Base-by-base conservation (phyloP, 345 rosid genomes). In the Psidium friedrichsthalianum region DNA sequence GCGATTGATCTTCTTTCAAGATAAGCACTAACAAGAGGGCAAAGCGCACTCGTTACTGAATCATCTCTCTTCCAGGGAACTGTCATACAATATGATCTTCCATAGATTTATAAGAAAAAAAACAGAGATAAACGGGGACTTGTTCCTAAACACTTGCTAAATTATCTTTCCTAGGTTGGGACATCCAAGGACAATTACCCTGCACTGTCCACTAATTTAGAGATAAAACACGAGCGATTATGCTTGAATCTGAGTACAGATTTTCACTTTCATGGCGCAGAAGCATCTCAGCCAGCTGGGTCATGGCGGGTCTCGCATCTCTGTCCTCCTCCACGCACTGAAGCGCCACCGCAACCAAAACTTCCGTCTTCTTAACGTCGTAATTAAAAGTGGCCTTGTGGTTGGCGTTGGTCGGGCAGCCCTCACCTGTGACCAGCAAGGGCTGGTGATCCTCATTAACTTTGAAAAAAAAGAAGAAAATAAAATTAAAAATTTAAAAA, bases 251-350 rank as follows among this genome's bases (percentile, higher is more conserved):
- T 9, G 22, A 61, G 16, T 61, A 61, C 6, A 61, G 22, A 61
- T 29, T 40, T 6, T 82, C 85, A 80, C 82, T 51, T 59, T 82
- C 84, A 74, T 24, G 32, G 9, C 64, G 59, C 25, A 86, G 29
- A 55, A 89, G 88, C 86, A 86, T 88, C 87, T 90, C 87, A 1
- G 86, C 87, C 3, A 90, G 89, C 21, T 87, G 78, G 49, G 87
- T 76, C 91, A 85, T 87, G 83, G 89, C 36, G 16, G 92, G 89
- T 83, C 91, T 87, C 3, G 53, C 56, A n/a, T 88, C 87, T 29
- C 44, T 74, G 61, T 88, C 89, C 36, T 89, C 90, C 49, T 85
- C 86, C 3, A 87, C 85, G 55, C 90, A 91, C 51, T 81, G 74
- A 14, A 89, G 51, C 0, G 88, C 89, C 36, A 88, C 88, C 5